Conservation (phyloP, 192 early-diverging fungal species). For the Cetraspora pellucida region DNA sequence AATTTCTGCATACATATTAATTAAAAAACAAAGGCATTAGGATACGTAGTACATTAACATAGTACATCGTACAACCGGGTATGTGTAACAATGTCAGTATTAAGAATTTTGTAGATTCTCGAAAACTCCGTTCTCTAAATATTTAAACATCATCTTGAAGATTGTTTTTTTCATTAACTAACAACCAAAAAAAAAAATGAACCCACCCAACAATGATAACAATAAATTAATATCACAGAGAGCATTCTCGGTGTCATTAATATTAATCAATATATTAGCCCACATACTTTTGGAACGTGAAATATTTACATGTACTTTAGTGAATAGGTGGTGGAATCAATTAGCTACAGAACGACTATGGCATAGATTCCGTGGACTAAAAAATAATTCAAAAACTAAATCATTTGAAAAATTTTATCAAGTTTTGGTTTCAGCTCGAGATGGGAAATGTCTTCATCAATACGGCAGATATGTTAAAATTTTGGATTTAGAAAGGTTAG, state of each 20-base stretch:
- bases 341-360: slow-evolving; percentile 28
- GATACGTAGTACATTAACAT: no score
- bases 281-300: neutral
- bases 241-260: slow-evolving; percentile 19
- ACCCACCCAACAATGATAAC: neutral
- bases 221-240: slow-evolving; percentile 5
- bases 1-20: no score
- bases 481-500: slow-evolving; percentile 18
- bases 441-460: slow-evolving; percentile 5
- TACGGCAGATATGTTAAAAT: slow-evolving; percentile 23
- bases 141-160: no score
- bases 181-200: no score
- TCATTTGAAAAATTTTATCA: slow-evolving; percentile 20
- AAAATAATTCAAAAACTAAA: neutral
- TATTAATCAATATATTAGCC: slow-evolving; percentile 11
- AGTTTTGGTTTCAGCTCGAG: neutral
- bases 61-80: no score
- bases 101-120: no score
- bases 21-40: no score
- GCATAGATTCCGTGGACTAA: slow-evolving; percentile 22
- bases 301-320: neutral
- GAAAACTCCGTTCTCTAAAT: no score
- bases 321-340: slow-evolving; percentile 30
- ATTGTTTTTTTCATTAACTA: no score
- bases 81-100: no score